Conservation (phyloP, 345 rosid species). For the Crucihimalaya himalaica region DNA sequence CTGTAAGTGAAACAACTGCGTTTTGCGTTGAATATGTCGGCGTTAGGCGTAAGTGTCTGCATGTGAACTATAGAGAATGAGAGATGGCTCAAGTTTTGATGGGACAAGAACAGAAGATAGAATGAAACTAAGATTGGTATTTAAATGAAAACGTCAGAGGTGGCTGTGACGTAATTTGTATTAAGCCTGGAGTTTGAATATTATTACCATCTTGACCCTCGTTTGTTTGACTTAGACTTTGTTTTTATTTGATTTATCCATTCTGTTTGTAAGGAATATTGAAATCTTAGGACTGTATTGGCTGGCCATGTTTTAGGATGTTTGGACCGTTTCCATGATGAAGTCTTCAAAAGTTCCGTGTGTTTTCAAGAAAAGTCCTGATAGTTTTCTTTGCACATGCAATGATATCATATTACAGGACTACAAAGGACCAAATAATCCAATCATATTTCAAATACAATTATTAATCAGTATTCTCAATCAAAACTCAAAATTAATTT, state of each 20-base stretch:
- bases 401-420: not conserved
- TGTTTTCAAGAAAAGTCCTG: slow-evolving; percentile 30
- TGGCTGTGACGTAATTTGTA: slow-evolving; percentile 15
- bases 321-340: slow-evolving; percentile 29
- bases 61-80: slow-evolving; percentile 22
- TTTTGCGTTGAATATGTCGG: slow-evolving; percentile 45
- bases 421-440: too few relatives aligned
- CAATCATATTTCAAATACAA: not conserved
- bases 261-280: slow-evolving; percentile 3
- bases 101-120: slow-evolving; percentile 15
- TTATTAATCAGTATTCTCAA: not conserved
- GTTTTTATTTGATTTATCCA: slow-evolving; percentile 32
- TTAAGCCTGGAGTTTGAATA: not conserved
- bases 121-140: not conserved
- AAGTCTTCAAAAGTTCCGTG: slow-evolving; percentile 11
- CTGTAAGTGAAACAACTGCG: slow-evolving; percentile 56
- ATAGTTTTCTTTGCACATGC: not conserved
- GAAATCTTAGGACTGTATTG: slow-evolving; percentile 22
- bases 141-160: slow-evolving; percentile 10
- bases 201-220: slow-evolving; percentile 24
- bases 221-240: slow-evolving; percentile 37
- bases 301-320: slow-evolving; percentile 23
- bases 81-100: slow-evolving; percentile 11
- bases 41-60: slow-evolving; percentile 61
- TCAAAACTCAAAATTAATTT: not conserved